Evolutionary conservation across 2,329 filamentous ascomycete genomes (phyloP), one percentile per base, ranked within the genome.

Genomic region (Didymella lethalis): DNA sequence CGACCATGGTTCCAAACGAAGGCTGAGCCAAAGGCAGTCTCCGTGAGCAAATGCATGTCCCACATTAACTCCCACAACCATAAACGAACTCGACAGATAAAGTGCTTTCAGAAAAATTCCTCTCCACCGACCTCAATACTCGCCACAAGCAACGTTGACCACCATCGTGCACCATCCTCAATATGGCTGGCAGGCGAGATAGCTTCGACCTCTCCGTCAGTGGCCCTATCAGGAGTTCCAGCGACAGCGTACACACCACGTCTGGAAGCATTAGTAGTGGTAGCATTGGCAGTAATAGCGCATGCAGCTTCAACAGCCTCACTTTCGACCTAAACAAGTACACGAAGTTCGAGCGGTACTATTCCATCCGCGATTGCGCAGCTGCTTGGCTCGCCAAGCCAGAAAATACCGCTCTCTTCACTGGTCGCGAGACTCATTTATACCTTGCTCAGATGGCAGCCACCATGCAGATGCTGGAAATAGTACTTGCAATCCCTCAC

Each of bases 271-370:
- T 14, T 4, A 36, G 14, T 14, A 34, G 14, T 12, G 12, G 12
- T 7, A 34, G 12, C 32, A 36, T 16, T 16, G 16, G 6, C 16
- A 36, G 16, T 16, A 28, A 18, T 20, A 50, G 31, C 41, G 32
- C 38, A 23, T 5, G 10, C 26, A 50, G 54, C 31, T 11, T 23
- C 31, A 32, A 50, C 54, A 46, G 32, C n/a, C 32, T 46, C 7
- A 12, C 29, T 18, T 28, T 20, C 18, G 20, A 31, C 12, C 20
- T 14, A 4, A 45, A 16, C 46, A 55, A 45, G 12, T 44, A 40
- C 28, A 28, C 6, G 20, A 43, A 36, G 25, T 48, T 52, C 23
- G 43, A 52, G 54, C 43, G 20, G 20, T 31, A 52, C 11, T 11
- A 47, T 29, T 3, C 20, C 10, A 43, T 57, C 20, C 43, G 28